Evolutionary conservation across 257 asterid species (phyloP).

Genomic region (Linaria vulgaris): DNA sequence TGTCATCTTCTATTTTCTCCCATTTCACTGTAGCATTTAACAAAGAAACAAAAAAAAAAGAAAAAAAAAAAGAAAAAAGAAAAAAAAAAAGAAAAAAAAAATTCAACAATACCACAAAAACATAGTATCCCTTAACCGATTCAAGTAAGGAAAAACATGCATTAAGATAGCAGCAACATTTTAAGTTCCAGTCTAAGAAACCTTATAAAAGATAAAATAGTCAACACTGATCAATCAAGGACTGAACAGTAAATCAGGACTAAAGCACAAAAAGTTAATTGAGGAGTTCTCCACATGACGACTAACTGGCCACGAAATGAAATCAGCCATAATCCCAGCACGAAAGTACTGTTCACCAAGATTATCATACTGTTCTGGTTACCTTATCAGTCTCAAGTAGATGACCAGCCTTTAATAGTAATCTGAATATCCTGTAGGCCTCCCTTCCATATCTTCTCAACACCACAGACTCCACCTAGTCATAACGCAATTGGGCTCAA

Average conservation of each 20-base stretch:
- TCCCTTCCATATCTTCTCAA: conserved; percentile 78
- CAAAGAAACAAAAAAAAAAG: too few species aligned
- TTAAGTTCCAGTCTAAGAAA: conserved; percentile 2
- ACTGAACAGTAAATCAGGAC: background rate
- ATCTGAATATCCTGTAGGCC: conserved; percentile 84
- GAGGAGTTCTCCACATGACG: background rate
- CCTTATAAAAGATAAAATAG: background rate
- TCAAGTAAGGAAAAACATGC: background rate
- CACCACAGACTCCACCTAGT: conserved; percentile 83
- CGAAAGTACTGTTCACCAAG: background rate
- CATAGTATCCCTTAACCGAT: background rate
- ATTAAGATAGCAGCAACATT: background rate
- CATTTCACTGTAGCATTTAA: background rate
- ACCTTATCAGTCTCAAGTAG: conserved; percentile 78
- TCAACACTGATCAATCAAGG: too few species aligned
- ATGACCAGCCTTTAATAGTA: conserved; percentile 50
- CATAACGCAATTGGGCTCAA: conserved; percentile 23
- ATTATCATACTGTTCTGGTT: conserved; percentile 17
- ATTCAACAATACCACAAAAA: conserved; percentile 5
- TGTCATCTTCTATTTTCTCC: background rate
- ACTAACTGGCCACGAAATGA: background rate
- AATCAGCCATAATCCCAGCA: background rate
- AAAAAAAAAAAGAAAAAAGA: too few species aligned
- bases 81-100: too few species aligned
- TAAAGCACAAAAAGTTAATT: background rate